Percentiles rank a stretch among this genome's conserved stretches.
These are phyloP conservation scores for Biscogniauxia sp. DNA, from an alignment of 2,329 filamentous ascomycete genomes.

Conservation along the genomic window DNA sequence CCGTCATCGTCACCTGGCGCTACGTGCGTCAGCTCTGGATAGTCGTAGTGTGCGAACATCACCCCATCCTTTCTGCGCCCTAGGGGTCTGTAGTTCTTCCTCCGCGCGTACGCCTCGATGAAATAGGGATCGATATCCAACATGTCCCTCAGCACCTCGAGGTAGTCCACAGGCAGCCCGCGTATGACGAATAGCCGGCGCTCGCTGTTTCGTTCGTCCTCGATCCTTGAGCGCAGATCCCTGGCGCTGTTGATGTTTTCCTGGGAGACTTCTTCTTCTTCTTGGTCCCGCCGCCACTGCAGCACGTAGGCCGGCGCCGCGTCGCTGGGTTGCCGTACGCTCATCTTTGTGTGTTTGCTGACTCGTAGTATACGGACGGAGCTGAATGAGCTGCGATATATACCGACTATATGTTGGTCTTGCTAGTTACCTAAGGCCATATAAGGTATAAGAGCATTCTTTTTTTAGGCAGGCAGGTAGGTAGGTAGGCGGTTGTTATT, in stretches of 20 bases:
- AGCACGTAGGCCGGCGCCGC: constrained; percentile 20
- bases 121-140: constrained; percentile 31
- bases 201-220: not conserved
- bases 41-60: constrained; percentile 26
- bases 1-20: constrained; percentile 1
- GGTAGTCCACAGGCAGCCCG: constrained; percentile 18
- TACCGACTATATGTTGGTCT: not conserved
- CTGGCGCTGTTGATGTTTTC: constrained; percentile 11
- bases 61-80: constrained; percentile 4
- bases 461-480: too few relatives aligned
- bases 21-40: constrained; percentile 29
- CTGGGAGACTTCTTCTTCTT: constrained; percentile 9
- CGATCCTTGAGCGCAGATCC: constrained; percentile 15
- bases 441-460: not conserved
- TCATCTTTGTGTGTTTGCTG: not conserved
- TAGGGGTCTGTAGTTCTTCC: constrained; percentile 25
- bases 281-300: constrained; percentile 13
- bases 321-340: constrained; percentile 1
- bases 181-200: constrained; percentile 16
- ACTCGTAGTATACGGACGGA: not conserved
- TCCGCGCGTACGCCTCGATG: constrained; percentile 30
- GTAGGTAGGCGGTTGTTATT: too few relatives aligned
- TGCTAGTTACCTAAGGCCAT: not conserved
- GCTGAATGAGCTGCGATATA: not conserved
- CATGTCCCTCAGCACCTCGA: constrained; percentile 21